Evolutionary conservation across 305 asterid species (phyloP).

Genomic region (Andrographis paniculata): DNA sequence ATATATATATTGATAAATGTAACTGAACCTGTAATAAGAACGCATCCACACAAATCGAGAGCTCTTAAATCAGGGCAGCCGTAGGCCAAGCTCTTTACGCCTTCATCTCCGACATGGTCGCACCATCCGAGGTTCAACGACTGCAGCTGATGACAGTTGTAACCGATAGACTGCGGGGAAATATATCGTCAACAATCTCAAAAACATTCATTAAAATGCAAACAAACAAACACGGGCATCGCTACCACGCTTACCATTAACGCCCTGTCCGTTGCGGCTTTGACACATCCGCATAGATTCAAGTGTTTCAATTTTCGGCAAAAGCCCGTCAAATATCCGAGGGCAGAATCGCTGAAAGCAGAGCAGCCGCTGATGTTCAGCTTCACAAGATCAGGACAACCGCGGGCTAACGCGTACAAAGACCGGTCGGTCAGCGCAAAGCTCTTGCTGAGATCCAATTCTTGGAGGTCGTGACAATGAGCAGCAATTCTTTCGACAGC

Average conservation of each 20-base stretch:
- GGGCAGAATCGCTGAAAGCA: slow-evolving; percentile 59
- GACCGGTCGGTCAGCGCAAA: slow-evolving; percentile 70
- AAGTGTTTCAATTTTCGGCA: slow-evolving; percentile 60
- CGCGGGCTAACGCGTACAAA: slow-evolving; percentile 66
- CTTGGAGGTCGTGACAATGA: slow-evolving; percentile 66
- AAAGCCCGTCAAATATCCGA: slow-evolving; percentile 53
- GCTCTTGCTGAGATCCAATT: slow-evolving; percentile 95
- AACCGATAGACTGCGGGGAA: slow-evolving; percentile 61
- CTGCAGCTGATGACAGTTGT: slow-evolving; percentile 73
- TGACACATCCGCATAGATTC: slow-evolving; percentile 88
- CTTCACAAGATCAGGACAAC: slow-evolving; percentile 65
- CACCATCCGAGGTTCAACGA: slow-evolving; percentile 90
- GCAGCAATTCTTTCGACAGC: slow-evolving; percentile 62
- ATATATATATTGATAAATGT: too few species aligned
- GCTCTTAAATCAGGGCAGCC: slow-evolving; percentile 87
- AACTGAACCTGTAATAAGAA: slow-evolving; percentile 93
- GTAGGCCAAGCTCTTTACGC: slow-evolving; percentile 86
- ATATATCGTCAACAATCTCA: background rate
- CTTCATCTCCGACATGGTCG: slow-evolving; percentile 77
- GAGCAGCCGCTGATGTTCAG: slow-evolving; percentile 89
- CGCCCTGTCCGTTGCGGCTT: slow-evolving; percentile 77
- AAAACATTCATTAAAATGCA: background rate
- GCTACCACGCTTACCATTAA: slow-evolving; percentile 65
- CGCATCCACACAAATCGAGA: slow-evolving; percentile 90
- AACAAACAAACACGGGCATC: too few species aligned